Conservation (phyloP, 176 grass and related monocot genomes). For the Bolboschoenus planiculmis region DNA sequence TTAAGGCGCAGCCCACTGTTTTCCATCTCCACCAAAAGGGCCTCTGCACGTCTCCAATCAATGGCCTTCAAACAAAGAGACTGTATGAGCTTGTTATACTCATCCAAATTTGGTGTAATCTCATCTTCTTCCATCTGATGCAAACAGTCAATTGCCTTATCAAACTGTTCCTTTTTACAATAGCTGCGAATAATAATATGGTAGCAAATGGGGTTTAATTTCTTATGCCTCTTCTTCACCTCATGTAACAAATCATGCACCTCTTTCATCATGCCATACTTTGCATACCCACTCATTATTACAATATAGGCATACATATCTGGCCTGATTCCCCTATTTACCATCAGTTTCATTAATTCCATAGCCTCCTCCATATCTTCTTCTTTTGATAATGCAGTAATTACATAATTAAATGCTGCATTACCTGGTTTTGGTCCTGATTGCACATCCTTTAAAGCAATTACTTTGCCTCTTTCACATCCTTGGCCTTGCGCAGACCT, state of each 20-base stretch:
- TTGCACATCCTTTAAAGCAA: constrained; percentile 62
- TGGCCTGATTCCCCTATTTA: constrained; percentile 51
- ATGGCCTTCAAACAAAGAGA: constrained; percentile 83
- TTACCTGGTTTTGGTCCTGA: constrained; percentile 61
- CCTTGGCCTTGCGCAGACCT: constrained; percentile 58
- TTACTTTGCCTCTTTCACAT: constrained; percentile 49
- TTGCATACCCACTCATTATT: constrained; percentile 75
- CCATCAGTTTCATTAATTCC: constrained; percentile 56
- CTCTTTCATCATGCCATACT: constrained; percentile 74
- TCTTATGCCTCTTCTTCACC: constrained; percentile 60
- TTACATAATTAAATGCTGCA: constrained; percentile 78
- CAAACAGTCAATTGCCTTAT: constrained; percentile 74
- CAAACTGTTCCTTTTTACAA: constrained; percentile 85
- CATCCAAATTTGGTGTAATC: constrained; percentile 70
- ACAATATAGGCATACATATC: constrained; percentile 88
- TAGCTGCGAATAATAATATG: constrained; percentile 88
- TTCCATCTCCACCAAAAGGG: constrained; percentile 74
- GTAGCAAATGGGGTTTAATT: constrained; percentile 54
- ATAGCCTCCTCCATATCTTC: constrained; percentile 72
- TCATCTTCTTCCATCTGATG: constrained; percentile 88
- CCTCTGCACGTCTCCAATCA: constrained; percentile 76
- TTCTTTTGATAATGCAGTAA: constrained; percentile 60
- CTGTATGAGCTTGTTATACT: constrained; percentile 86
- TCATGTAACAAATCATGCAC: constrained; percentile 58
- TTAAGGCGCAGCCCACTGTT: constrained; percentile 52